phyloP scores from a whole-genome alignment of 1,284 basidiomycete species.

The Sanghuangporus sanghuang region DNA sequence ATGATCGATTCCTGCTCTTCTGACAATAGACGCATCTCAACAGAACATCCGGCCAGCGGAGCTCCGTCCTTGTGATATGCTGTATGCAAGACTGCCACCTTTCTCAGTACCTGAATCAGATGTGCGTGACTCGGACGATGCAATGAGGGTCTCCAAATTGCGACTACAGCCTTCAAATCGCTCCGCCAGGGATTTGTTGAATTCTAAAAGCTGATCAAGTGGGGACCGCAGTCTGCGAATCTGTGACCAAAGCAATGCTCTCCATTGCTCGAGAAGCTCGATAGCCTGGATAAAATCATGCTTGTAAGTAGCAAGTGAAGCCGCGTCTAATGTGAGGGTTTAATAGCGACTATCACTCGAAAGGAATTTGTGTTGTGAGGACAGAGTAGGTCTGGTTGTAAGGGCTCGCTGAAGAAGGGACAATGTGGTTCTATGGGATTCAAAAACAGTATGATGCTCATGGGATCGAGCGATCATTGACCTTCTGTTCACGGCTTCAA shows the following conservation, averaged over 20 bases:
- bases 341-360: too few relatives aligned
- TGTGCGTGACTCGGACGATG: background rate
- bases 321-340: too few relatives aligned
- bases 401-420: background rate
- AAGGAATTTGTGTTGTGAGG: background rate
- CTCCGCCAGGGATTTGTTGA: too few relatives aligned
- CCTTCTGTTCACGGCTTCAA: too few relatives aligned
- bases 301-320: too few relatives aligned
- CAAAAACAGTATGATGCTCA: background rate
- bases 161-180: too few relatives aligned
- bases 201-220: too few relatives aligned
- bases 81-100: background rate
- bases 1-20: background rate
- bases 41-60: background rate
- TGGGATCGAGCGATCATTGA: background rate
- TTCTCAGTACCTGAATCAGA: background rate
- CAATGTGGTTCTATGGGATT: background rate
- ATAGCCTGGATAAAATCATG: too few relatives aligned
- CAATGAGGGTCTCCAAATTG: too few relatives aligned
- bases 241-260: too few relatives aligned
- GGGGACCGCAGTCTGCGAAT: too few relatives aligned
- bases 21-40: background rate
- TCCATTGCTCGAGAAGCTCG: too few relatives aligned
- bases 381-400: background rate
- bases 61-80: background rate